phyloP scores from a whole-genome alignment of 139 green algal species.

The Chlamydomonas sphaeroides region DNA sequence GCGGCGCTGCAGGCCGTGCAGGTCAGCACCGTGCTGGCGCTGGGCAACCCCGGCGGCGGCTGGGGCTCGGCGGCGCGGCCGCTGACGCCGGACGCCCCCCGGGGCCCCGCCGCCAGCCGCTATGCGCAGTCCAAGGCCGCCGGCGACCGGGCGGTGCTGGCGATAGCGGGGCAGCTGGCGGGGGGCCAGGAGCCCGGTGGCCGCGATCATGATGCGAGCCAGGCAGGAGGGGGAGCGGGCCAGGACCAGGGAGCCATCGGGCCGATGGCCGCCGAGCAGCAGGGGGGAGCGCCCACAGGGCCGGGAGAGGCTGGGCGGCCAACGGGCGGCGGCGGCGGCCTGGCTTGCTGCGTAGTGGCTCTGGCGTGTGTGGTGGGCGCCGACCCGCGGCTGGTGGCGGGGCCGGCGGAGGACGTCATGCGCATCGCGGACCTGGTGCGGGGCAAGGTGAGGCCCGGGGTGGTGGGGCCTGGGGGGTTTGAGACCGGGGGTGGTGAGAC shows the following conservation, averaged over 20 bases:
- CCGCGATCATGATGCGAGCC: no score
- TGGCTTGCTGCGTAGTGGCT: not conserved
- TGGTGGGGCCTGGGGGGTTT: not conserved
- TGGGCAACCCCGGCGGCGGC: not conserved
- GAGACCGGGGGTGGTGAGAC: not conserved
- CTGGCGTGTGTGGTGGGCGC: slow-evolving; percentile 25
- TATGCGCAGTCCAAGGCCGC: slow-evolving; percentile 24
- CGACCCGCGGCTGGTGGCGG: slow-evolving; percentile 5
- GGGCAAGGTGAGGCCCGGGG: slow-evolving; percentile 1
- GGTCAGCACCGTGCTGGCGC: slow-evolving; percentile 11
- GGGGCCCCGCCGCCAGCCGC: slow-evolving; percentile 2
- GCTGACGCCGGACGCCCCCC: slow-evolving; percentile 8
- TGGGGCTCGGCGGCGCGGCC: slow-evolving; percentile 13
- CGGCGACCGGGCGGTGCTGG: not conserved
- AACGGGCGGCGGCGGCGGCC: not conserved
- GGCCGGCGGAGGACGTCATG: slow-evolving; percentile 18
- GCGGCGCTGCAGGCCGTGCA: slow-evolving; percentile 29
- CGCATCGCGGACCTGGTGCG: slow-evolving; percentile 29
- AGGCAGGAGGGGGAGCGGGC: no score
- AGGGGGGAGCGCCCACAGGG: not conserved
- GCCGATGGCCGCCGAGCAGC: not conserved
- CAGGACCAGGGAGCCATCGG: not conserved
- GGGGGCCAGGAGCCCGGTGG: no score
- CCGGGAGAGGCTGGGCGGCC: not conserved
- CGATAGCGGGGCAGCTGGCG: no score